A percentile compares a stretch with the other conserved stretches of the same genome.
These are phyloP conservation scores for Fonsecaea nubica DNA, from an alignment of 2,329 filamentous ascomycete species.

Conservation along the genomic window DNA sequence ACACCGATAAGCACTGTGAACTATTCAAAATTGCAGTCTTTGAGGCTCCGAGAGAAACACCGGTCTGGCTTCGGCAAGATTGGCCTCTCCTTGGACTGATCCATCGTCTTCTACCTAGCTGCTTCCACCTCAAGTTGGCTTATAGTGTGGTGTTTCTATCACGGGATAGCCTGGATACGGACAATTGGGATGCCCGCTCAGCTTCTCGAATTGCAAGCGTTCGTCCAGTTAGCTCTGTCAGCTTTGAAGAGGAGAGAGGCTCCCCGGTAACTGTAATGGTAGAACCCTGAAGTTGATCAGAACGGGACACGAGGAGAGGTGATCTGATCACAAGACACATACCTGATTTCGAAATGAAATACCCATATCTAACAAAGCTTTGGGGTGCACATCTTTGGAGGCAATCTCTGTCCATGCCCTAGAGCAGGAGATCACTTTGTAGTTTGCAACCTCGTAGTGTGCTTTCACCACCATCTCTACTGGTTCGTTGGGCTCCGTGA, in stretches of 20 bases:
- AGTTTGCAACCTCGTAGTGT: not conserved
- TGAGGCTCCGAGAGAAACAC: too few species aligned
- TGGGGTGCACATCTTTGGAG: not conserved
- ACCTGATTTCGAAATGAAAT: not conserved
- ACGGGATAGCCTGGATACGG: not conserved
- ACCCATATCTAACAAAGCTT: not conserved
- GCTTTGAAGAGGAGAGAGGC: not conserved
- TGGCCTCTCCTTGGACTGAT: too few species aligned
- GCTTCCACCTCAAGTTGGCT: too few species aligned
- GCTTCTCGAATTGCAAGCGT: not conserved
- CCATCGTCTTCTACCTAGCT: too few species aligned
- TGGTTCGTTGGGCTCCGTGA: not conserved
- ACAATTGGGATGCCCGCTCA: not conserved
- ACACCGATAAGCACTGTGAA: too few species aligned
- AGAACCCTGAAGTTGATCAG: not conserved
- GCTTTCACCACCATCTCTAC: not conserved
- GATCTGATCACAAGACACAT: not conserved
- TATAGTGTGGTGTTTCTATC: not conserved
- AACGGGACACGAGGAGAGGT: not conserved
- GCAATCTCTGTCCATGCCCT: not conserved
- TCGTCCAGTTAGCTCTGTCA: not conserved
- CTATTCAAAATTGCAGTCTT: too few species aligned
- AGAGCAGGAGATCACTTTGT: not conserved
- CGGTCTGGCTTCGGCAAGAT: too few species aligned
- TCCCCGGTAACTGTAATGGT: not conserved